phyloP scores from a whole-genome alignment of 129 eudicot genomes.

The Sambucus nigra region DNA sequence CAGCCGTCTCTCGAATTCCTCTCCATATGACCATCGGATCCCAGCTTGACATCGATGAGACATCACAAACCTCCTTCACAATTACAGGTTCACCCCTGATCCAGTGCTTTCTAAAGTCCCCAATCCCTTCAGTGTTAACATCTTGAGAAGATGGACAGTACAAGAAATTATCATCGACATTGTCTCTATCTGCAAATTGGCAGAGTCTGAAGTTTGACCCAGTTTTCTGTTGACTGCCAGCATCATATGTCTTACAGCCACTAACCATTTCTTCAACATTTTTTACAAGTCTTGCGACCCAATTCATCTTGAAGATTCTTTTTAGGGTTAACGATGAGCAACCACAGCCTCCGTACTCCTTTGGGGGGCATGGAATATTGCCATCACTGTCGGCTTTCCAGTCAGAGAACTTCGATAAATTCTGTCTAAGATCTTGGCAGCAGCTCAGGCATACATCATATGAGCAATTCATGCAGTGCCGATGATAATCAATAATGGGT shows the following conservation, averaged over 20 bases:
- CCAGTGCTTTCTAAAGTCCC: conserved; percentile 78
- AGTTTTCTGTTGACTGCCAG: conserved; percentile 16
- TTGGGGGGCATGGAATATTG: conserved; percentile 75
- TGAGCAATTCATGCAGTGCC: conserved; percentile 80
- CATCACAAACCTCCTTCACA: conserved; percentile 66
- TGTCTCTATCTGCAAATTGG: conserved; percentile 42
- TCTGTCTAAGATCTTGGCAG: conserved; percentile 71
- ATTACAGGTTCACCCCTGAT: conserved; percentile 66
- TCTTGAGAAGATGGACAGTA: conserved; percentile 58
- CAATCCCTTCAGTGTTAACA: conserved; percentile 56
- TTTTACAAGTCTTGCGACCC: conserved; percentile 96
- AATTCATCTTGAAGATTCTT: conserved; percentile 92
- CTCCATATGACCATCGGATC: conserved; percentile 85
- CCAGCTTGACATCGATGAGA: conserved; percentile 64
- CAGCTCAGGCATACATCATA: conserved; percentile 93
- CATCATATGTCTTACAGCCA: conserved; percentile 62
- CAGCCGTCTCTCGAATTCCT: conserved; percentile 69
- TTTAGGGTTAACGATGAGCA: conserved; percentile 44
- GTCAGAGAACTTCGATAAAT: conserved; percentile 34
- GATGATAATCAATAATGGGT: conserved; percentile 91
- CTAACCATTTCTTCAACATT: conserved; percentile 89
- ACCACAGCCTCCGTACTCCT: conserved; percentile 78
- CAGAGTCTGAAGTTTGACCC: conserved; percentile 20
- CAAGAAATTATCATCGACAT: conserved; percentile 44
- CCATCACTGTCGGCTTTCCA: conserved; percentile 70